Conservation (phyloP, 345 rosid genomes). For the Geranium rotundifolium region DNA sequence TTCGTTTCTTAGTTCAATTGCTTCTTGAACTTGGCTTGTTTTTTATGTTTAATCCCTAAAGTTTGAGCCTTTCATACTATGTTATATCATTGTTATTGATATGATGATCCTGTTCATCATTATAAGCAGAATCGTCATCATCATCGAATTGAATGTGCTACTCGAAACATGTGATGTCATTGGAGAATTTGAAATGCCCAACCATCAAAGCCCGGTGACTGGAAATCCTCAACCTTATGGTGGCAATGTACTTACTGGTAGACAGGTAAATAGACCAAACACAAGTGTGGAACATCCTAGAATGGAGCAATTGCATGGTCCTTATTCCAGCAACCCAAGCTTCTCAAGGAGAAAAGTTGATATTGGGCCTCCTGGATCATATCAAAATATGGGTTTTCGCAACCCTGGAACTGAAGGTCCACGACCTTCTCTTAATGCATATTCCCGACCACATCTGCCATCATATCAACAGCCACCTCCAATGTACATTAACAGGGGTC, state of each 20-base stretch:
- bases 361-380: constrained; percentile 20
- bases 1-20: too few species aligned
- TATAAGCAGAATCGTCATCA: constrained; percentile 53
- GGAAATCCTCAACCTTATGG: neutral
- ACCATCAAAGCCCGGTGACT: neutral
- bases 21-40: too few species aligned
- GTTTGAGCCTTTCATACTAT: neutral
- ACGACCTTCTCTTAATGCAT: constrained; percentile 21
- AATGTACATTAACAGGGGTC: constrained; percentile 57
- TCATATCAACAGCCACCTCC: constrained; percentile 45
- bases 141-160: constrained; percentile 47
- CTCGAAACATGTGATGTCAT: constrained; percentile 31
- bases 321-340: constrained; percentile 21
- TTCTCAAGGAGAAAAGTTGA: constrained; percentile 23
- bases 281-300: neutral
- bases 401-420: constrained; percentile 31
- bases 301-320: neutral
- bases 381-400: constrained; percentile 24
- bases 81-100: neutral
- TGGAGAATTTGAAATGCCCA: constrained; percentile 36
- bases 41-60: too few species aligned
- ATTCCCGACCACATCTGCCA: constrained; percentile 17
- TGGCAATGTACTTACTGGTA: neutral
- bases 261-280: neutral
- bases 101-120: neutral